phyloP scores from a whole-genome alignment of 139 green algal genomes.

The Deuterostichococcus epilithicus region DNA sequence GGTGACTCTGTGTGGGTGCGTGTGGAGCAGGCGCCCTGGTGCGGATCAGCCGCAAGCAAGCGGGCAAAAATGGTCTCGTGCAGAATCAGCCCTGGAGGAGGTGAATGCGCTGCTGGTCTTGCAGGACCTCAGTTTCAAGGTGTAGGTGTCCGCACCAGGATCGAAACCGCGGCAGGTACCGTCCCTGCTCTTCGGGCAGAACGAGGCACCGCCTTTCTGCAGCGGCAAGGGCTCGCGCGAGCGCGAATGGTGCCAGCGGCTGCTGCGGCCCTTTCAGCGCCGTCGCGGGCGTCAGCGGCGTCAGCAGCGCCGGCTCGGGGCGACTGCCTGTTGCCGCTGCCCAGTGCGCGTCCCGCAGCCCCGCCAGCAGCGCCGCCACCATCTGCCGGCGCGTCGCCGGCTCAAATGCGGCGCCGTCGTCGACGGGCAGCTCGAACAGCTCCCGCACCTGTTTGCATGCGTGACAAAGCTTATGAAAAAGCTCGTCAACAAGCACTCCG shows the following conservation, averaged over 20 bases:
- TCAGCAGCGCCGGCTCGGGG: slow-evolving; percentile 35
- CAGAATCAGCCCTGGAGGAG: background rate
- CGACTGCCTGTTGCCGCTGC: slow-evolving; percentile 34
- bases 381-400: slow-evolving; percentile 37
- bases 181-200: slow-evolving; percentile 35
- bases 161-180: slow-evolving; percentile 23
- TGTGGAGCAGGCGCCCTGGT: background rate
- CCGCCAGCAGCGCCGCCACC: slow-evolving; percentile 45
- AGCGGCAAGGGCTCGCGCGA: slow-evolving; percentile 40
- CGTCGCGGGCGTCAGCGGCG: slow-evolving; percentile 30
- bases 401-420: background rate
- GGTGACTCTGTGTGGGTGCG: background rate
- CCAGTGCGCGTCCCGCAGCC: slow-evolving; percentile 35
- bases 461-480: no score
- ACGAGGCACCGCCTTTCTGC: slow-evolving; percentile 42
- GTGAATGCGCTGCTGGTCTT: background rate
- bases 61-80: background rate
- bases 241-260: slow-evolving; percentile 15
- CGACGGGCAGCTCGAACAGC: slow-evolving; percentile 46
- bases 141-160: no score
- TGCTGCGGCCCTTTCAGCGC: slow-evolving; percentile 22
- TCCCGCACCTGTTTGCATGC: slow-evolving; percentile 62
- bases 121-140: background rate
- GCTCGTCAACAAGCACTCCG: no score
- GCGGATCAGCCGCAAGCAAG: background rate